Base-by-base conservation (phyloP, 495 filamentous ascomycete genomes). In the Podospora fimiseda region DNA sequence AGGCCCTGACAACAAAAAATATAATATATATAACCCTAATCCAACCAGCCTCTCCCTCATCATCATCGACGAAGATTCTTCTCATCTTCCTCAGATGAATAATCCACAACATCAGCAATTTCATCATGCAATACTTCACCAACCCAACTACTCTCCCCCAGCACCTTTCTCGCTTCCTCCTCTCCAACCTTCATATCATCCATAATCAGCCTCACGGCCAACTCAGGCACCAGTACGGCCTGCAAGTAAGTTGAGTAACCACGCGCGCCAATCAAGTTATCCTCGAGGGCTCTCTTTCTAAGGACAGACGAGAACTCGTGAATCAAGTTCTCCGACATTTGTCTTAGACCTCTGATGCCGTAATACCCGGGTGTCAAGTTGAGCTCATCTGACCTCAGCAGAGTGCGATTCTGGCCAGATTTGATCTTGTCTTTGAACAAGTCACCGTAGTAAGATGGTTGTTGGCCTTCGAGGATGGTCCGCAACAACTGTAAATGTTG, bases 221-320 rank as follows among this genome's bases (percentile, higher is more conserved):
- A 65, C 64, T 98, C 93, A 0, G 91, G 91, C 13, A 95, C 90
- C 39, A 96, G 70, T 2, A 97, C 93, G 0, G 76, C 73, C 67
- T 96, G 90, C 7, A 96, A 80, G 59, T 88, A 98, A 15, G 77
- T 80, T 13, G 81, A 81, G 22, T 88, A 76, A 9, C 89, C 88
- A 20, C 85, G 76, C 0, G 76, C 74, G 9, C 86, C 80, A 43
- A 95, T 75, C 11, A 94, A 72, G 37, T 71, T 70, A 65, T 96
- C 91, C 45, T 74, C 73, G 14, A 78, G 65, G 8, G 85, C 80
- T 40, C 84, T 71, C 53, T 80, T 77, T 24, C 84, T 80, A 15
- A 96, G 66, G 42, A 80, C 68, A 2, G 76, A 63, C 7, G 81
- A 76, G 50, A 91, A 83, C 21, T 74, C 74, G 8, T 63, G 50